Evolutionary conservation across 345 rosid genomes (phyloP).

Genomic region (Brassica carinata): DNA sequence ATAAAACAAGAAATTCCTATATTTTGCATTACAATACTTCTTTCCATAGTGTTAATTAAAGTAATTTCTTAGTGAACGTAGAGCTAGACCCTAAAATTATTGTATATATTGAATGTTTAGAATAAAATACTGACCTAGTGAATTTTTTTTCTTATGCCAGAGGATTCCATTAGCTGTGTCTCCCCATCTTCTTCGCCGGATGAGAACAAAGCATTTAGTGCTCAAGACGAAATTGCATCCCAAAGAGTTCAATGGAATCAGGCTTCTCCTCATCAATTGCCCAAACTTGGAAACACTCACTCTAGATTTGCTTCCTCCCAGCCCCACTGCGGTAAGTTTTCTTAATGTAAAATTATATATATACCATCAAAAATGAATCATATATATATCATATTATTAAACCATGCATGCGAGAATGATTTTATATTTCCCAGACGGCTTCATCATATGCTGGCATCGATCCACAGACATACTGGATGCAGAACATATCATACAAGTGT

Average conservation of each 20-base stretch:
- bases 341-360: neutral
- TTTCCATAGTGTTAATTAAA: neutral
- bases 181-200: conserved; percentile 4
- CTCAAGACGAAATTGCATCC: conserved; percentile 40
- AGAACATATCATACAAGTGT: neutral
- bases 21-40: neutral
- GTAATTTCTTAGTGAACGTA: neutral
- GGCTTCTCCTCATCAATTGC: conserved; percentile 43
- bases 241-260: conserved; percentile 43
- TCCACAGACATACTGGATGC: neutral
- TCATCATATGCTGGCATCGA: neutral
- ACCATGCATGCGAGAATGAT: neutral
- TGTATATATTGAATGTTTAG: neutral
- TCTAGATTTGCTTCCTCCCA: neutral
- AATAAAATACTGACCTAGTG: neutral
- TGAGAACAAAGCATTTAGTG: conserved; percentile 42
- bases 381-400: neutral
- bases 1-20: neutral
- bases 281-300: conserved; percentile 25
- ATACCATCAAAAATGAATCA: neutral
- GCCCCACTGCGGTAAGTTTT: neutral
- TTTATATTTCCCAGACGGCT: neutral
- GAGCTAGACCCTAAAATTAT: neutral
- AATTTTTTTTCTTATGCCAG: conserved; percentile 24
- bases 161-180: conserved; percentile 25